These are phyloP conservation scores for Melastoma candidum DNA, from an alignment of 441 rosid genomes.

Conservation along the genomic window DNA sequence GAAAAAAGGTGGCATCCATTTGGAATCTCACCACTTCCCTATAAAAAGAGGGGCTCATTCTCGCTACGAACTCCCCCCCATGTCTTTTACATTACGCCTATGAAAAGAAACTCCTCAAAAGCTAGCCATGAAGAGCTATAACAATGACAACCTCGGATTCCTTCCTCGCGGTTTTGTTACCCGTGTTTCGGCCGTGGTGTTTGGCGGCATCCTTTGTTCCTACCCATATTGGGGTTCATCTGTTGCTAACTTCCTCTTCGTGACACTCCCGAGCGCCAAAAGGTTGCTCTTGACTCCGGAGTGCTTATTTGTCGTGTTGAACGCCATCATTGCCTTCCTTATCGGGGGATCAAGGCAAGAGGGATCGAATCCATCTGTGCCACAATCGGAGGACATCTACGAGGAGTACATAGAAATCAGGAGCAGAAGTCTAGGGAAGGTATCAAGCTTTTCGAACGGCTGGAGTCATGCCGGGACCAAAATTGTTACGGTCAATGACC, in stretches of 20 bases:
- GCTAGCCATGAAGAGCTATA: conserved; percentile 20
- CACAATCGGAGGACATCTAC: conserved; percentile 17
- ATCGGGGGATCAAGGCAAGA: conserved; percentile 35
- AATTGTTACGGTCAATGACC: too few relatives aligned
- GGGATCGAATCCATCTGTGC: conserved; percentile 11
- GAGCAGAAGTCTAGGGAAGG: conserved; percentile 14
- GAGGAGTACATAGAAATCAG: conserved; percentile 34
- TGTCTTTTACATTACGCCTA: too few relatives aligned
- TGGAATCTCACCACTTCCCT: too few relatives aligned
- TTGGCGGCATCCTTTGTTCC: conserved; percentile 20
- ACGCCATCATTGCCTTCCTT: conserved; percentile 41
- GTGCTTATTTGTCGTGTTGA: conserved; percentile 40
- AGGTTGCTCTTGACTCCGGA: conserved; percentile 27
- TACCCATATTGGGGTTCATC: conserved; percentile 20
- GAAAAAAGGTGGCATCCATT: too few relatives aligned
- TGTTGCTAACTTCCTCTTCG: conserved; percentile 15
- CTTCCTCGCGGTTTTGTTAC: conserved; percentile 14
- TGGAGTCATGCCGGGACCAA: background rate
- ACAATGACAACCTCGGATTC: conserved; percentile 7
- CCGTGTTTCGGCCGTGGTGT: conserved; percentile 20
- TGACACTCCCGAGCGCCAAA: conserved; percentile 17
- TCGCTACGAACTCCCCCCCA: too few relatives aligned
- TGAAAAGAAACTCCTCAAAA: too few relatives aligned
- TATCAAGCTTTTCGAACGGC: conserved; percentile 3
- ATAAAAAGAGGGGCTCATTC: too few relatives aligned